phyloP scores from a whole-genome alignment of 345 rosid genomes.

The Dipteronia sinensis region DNA sequence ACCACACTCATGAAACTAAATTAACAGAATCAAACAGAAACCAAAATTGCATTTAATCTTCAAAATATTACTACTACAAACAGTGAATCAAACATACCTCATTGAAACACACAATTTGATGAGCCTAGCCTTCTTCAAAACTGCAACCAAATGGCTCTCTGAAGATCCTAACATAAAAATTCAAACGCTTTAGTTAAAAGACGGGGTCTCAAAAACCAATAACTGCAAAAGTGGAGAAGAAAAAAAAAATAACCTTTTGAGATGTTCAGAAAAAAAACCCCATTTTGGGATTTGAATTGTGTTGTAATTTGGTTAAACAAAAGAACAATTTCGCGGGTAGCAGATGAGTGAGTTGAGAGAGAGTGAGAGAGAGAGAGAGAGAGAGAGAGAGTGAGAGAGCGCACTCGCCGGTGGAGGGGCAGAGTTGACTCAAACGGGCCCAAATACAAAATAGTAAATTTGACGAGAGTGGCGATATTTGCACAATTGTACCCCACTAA shows the following conservation, averaged over 20 bases:
- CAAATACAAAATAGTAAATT: no score
- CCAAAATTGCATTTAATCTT: no score
- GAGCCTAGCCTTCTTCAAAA: neutral
- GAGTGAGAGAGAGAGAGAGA: no score
- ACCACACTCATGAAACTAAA: neutral
- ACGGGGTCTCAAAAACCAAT: no score
- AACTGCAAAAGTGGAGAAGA: no score
- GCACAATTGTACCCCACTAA: no score
- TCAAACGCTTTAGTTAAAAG: no score
- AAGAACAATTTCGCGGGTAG: neutral
- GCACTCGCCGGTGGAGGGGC: no score
- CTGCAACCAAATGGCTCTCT: conserved; percentile 11
- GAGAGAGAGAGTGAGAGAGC: no score
- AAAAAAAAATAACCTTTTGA: neutral
- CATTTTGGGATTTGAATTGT: neutral
- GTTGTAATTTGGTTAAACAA: neutral
- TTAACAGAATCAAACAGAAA: neutral
- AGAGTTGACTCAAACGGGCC: no score
- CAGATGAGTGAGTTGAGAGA: neutral
- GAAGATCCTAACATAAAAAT: neutral
- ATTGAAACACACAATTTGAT: neutral
- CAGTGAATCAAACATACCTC: neutral
- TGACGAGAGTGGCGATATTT: no score
- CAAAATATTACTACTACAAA: neutral
- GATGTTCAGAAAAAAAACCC: neutral